Evolutionary conservation across 2,329 filamentous ascomycete species (phyloP).

Genomic region (Aureobasidium sp.): DNA sequence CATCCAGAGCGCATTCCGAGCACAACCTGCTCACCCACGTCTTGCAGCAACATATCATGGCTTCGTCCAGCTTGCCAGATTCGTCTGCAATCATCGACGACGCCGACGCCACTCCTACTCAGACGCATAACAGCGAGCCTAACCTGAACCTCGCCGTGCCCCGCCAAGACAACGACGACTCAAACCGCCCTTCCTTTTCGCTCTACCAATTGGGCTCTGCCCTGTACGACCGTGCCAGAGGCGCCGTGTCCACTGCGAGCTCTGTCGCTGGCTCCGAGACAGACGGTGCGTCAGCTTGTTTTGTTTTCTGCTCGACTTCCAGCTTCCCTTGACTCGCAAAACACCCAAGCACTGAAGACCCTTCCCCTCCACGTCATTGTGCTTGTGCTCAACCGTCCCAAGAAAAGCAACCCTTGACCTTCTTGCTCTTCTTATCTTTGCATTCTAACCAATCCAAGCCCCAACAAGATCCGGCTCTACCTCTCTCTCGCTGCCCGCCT

Average conservation of each 20-base stretch:
- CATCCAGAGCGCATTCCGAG: not conserved
- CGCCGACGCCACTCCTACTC: slow-evolving; percentile 23
- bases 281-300: slow-evolving; percentile 27
- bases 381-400: not conserved
- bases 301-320: not conserved
- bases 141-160: slow-evolving; percentile 8
- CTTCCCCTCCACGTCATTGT: not conserved
- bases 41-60: slow-evolving; percentile 27
- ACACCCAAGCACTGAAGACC: not conserved
- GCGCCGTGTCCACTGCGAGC: slow-evolving; percentile 35
- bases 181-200: slow-evolving; percentile 62
- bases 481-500: not conserved
- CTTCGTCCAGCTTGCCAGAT: slow-evolving; percentile 17
- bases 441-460: not conserved
- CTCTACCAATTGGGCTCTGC: slow-evolving; percentile 61
- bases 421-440: not conserved
- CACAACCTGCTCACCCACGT: slow-evolving; percentile 20
- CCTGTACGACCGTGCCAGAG: slow-evolving; percentile 44
- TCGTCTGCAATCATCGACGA: slow-evolving; percentile 41
- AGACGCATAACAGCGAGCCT: slow-evolving; percentile 42
- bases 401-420: not conserved
- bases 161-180: slow-evolving; percentile 32
- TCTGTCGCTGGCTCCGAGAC: slow-evolving; percentile 37
- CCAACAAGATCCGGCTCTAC: not conserved
- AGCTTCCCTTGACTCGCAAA: not conserved